phyloP scores from a whole-genome alignment of 352 stramenopile species.

The Pythium oligandrum region DNA sequence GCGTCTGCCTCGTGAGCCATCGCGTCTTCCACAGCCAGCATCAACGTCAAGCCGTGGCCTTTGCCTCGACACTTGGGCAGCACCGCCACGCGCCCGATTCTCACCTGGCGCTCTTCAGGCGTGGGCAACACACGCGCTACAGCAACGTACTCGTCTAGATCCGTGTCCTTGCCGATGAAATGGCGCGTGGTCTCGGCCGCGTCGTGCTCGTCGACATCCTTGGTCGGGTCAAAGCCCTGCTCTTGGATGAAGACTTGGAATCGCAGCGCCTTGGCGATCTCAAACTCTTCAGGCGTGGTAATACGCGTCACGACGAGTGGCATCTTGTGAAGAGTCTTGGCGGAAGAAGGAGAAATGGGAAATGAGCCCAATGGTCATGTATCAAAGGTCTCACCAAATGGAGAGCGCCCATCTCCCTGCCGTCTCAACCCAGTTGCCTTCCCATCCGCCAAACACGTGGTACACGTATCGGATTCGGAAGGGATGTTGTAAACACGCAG shows the following conservation, averaged over 20 bases:
- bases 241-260: slow-evolving; percentile 53
- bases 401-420: too few relatives aligned
- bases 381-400: too few relatives aligned
- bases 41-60: slow-evolving; percentile 37
- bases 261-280: slow-evolving; percentile 39
- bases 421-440: too few relatives aligned
- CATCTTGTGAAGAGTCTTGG: neutral
- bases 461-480: neutral
- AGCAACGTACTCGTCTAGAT: slow-evolving; percentile 49
- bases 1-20: slow-evolving; percentile 25
- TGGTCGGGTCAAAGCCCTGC: slow-evolving; percentile 28
- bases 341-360: too few relatives aligned
- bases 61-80: slow-evolving; percentile 52
- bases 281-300: slow-evolving; percentile 29
- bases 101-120: slow-evolving; percentile 25
- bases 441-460: too few relatives aligned
- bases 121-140: slow-evolving; percentile 41
- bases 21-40: slow-evolving; percentile 30
- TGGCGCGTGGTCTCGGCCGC: slow-evolving; percentile 37
- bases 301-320: slow-evolving; percentile 26
- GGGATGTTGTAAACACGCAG: neutral
- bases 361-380: too few relatives aligned
- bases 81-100: slow-evolving; percentile 53
- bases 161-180: slow-evolving; percentile 49
- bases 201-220: slow-evolving; percentile 46